Conservation (phyloP, 106 monocot species). For the Dendrobium catenatum region DNA sequence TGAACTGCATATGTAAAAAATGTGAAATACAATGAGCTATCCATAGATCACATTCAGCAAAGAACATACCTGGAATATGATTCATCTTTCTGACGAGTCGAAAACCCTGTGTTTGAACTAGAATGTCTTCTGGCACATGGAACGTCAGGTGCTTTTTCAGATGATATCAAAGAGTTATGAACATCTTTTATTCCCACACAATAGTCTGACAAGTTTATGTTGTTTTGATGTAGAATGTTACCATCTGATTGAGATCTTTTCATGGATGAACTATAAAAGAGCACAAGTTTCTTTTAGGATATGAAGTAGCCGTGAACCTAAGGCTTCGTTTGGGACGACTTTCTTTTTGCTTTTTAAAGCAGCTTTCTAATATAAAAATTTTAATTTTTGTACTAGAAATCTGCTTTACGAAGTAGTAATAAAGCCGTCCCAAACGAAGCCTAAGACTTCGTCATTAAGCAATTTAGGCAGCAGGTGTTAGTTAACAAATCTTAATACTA, state of each 20-base stretch:
- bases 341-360: too few relatives aligned
- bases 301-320: background rate
- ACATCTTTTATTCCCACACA: constrained; percentile 14
- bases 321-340: background rate
- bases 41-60: background rate
- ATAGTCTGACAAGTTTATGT: constrained; percentile 12
- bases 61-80: constrained; percentile 43
- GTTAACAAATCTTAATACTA: too few relatives aligned
- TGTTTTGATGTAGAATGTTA: constrained; percentile 37
- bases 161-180: constrained; percentile 19
- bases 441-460: background rate
- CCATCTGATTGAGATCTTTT: constrained; percentile 80
- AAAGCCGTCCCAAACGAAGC: too few relatives aligned
- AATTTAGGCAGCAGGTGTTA: background rate
- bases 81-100: constrained; percentile 28
- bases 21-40: too few relatives aligned
- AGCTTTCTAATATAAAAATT: too few relatives aligned
- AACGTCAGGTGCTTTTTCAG: constrained; percentile 14
- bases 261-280: constrained; percentile 52
- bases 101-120: constrained; percentile 39
- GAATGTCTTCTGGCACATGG: constrained; percentile 16
- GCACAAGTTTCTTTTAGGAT: background rate
- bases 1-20: background rate
- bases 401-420: too few relatives aligned
- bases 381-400: too few relatives aligned